phyloP scores from a whole-genome alignment of 805 yeast species.

The Candida chauliodis region DNA sequence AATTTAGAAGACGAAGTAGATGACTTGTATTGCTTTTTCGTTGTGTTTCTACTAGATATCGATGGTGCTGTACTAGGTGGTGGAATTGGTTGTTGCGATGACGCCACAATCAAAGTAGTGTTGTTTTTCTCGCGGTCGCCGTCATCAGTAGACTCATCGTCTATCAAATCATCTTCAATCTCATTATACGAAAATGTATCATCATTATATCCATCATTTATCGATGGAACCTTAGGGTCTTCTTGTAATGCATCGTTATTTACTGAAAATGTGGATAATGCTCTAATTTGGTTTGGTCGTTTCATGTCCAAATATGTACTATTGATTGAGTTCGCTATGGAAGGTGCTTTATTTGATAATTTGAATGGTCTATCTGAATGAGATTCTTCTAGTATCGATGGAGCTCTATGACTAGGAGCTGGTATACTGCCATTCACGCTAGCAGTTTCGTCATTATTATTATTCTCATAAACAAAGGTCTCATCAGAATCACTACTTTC shows the following conservation, averaged over 20 bases:
- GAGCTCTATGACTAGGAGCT: constrained; percentile 4
- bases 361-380: constrained; percentile 4
- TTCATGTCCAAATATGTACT: constrained; percentile 17
- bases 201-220: constrained; percentile 22
- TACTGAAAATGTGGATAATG: constrained; percentile 11
- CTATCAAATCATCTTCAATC: constrained; percentile 19
- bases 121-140: constrained; percentile 20
- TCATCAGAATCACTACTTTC: constrained; percentile 88
- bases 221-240: constrained; percentile 10
- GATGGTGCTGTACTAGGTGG: constrained; percentile 8
- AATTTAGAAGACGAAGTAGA: constrained; percentile 41
- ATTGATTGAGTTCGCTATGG: constrained; percentile 20
- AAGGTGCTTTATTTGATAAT: constrained; percentile 12
- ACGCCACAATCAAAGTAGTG: constrained; percentile 1
- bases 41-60: constrained; percentile 18
- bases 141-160: constrained; percentile 28
- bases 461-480: constrained; percentile 87
- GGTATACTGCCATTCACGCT: constrained; percentile 12
- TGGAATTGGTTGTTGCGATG: constrained; percentile 1
- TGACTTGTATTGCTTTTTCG: constrained; percentile 24
- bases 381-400: constrained; percentile 3
- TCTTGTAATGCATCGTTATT: constrained; percentile 3
- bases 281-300: constrained; percentile 10
- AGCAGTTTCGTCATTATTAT: constrained; percentile 22
- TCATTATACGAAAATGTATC: constrained; percentile 17